Evolutionary conservation across 331 rosid genomes (phyloP), one percentile per base, ranked within the genome.

Genomic region (Malus hybrid): DNA sequence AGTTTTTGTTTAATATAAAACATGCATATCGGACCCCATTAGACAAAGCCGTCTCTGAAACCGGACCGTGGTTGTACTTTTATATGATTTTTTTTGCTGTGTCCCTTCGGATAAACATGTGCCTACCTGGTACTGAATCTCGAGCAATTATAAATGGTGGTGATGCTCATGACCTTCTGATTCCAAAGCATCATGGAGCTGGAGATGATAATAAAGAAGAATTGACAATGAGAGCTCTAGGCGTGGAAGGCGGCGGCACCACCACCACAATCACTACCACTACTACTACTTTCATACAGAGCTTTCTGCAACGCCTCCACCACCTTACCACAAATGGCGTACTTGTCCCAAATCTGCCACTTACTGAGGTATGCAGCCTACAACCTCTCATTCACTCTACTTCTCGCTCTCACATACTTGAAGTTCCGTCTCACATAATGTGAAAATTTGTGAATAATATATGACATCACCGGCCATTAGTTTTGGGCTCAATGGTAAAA

Each of bases 141-240:
- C 92, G 90, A 89, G 93, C 87, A 75, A 71, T 81, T 87, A 86
- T 85, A 89, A 88, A 86, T 86, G 87, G 71, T 8, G 86, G 75
- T 4, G 86, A 71, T 12, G 87, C 71, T 6, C 68, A 67, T 52
- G 71, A 89, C 13, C 55, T 39, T 81, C 77, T 80, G 79, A 59
- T 64, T 67, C 74, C 87, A 73, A 88, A 85, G 76, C 83, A 67
- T 10, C 83, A 67, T 10, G 70, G 6, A 39, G 78, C 71, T 71
- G 76, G 46, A 69, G 77, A 78, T 6, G 68, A 61, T 55, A 24
- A 89, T 85, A 83, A 83, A 24, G 86, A 76, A 34, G 86, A 76
- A 15, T 62, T 73, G 70, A 77, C 74, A 80, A 79, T 80, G 85
- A 86, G 82, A 69, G 42, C 78, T 69, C 73, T 55, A 70, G 65